Evolutionary conservation across 2,329 filamentous ascomycete genomes (phyloP).

Genomic region (Penicillium olsonii): DNA sequence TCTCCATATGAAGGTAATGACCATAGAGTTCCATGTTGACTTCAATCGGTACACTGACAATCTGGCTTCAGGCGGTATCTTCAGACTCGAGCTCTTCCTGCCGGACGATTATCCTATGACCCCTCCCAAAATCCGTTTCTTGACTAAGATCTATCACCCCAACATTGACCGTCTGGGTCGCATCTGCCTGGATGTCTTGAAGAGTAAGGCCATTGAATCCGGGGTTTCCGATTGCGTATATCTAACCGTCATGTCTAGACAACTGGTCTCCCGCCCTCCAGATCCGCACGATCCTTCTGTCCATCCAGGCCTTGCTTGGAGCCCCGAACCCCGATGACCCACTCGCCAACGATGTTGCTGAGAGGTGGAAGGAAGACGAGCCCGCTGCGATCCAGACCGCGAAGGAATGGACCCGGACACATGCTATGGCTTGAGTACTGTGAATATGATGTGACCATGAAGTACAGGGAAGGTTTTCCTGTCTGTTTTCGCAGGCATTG

Average conservation of each 20-base stretch:
- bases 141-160: constrained; percentile 98
- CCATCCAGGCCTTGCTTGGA: constrained; percentile 93
- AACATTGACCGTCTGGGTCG: constrained; percentile 97
- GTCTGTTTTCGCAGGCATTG: constrained; percentile 16
- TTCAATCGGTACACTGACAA: constrained; percentile 9
- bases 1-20: constrained; percentile 87
- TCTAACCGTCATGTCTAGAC: constrained; percentile 54
- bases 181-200: constrained; percentile 95
- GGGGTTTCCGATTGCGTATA: neutral
- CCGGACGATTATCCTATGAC: constrained; percentile 99
- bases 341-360: constrained; percentile 95
- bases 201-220: constrained; percentile 64
- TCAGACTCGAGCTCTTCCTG: constrained; percentile 95
- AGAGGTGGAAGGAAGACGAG: constrained; percentile 97
- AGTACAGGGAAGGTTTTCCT: constrained; percentile 20
- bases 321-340: constrained; percentile 98
- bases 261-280: constrained; percentile 99
- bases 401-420: constrained; percentile 84
- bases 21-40: neutral
- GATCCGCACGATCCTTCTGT: constrained; percentile 97
- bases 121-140: constrained; percentile 94
- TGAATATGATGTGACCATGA: constrained; percentile 36
- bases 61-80: constrained; percentile 67
- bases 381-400: constrained; percentile 88
- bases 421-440: constrained; percentile 61